Evolutionary conservation across 176 grass and related monocot species (phyloP), one percentile per base, ranked within the genome.

Genomic region (Areca catechu): DNA sequence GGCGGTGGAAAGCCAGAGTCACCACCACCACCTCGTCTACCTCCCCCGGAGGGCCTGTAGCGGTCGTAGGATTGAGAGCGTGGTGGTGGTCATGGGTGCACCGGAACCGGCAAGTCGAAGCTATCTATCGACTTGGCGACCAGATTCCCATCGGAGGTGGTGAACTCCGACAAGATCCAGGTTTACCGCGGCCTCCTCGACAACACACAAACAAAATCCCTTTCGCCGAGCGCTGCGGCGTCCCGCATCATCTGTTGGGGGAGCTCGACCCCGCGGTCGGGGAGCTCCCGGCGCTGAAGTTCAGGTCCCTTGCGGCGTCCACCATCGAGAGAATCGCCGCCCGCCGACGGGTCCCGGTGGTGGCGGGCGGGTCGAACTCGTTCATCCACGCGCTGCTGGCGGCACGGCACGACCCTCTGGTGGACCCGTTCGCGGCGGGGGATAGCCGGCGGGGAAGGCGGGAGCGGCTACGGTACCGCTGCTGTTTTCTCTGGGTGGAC

Each of bases 131-230:
- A 92, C 76, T 76, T 78, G 0, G 79, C 79, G 20, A n/a, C 15
- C 1, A 60, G 19, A 37, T 25, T 83, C 15, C 61, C 30, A 4
- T 79, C 83, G 18, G 88, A 92, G 83, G 88, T 87, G 21, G 61
- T 92, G 15, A 92, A 92, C 83, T 70, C 88, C 0, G 88, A 92
- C 20, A 92, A 92, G 73, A 86, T 92, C 62, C 88, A 92, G 76
- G 73, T 92, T 22, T 87, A 92, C 62, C 16, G 5, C 14, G 88
- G 80, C 59, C 88, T 92, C 59, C 88, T 92, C 69, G 83, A 92
- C 70, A 4, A 83, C 76, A 83, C 83, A 92, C 88, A 61, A 92
- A 92, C 83, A 92, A 92, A 74, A 78, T 81, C 15, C 5, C 70
- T 28, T 20, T 22, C 49, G 37, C 19, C 1, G 83, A 87, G 51